phyloP scores from a whole-genome alignment of 441 rosid species.

The Arabidopsis hybrid region DNA sequence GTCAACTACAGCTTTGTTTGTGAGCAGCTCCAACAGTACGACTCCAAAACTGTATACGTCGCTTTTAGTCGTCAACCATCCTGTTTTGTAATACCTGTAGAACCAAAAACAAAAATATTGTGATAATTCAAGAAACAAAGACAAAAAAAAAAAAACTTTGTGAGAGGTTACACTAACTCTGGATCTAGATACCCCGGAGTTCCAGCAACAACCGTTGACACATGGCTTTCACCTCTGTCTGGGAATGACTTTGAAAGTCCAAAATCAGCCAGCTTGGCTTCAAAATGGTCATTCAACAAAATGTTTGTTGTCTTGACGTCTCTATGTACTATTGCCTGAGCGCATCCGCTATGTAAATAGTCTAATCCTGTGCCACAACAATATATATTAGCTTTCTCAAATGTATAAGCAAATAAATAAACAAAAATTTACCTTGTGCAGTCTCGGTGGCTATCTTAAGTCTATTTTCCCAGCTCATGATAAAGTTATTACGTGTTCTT shows the following conservation, averaged over 20 bases:
- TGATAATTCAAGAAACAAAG: neutral
- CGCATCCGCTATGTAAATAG: constrained; percentile 33
- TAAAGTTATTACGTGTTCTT: neutral
- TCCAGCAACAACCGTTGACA: constrained; percentile 50
- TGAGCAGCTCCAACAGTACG: constrained; percentile 47
- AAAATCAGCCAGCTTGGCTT: constrained; percentile 56
- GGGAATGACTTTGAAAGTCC: constrained; percentile 50
- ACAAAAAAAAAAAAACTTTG: neutral
- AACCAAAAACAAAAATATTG: neutral
- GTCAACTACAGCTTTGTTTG: constrained; percentile 31
- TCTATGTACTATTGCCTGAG: constrained; percentile 33
- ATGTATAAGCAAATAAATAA: neutral
- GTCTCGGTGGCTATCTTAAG: constrained; percentile 44
- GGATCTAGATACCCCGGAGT: constrained; percentile 50
- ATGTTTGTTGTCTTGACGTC: constrained; percentile 54
- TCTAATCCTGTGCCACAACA: constrained; percentile 26
- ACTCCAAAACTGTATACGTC: constrained; percentile 53
- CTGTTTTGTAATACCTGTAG: constrained; percentile 42
- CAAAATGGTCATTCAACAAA: constrained; percentile 44
- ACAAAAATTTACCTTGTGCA: constrained; percentile 48
- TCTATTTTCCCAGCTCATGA: constrained; percentile 49
- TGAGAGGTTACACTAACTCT: constrained; percentile 46
- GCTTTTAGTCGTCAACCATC: constrained; percentile 42
- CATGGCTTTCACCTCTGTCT: constrained; percentile 32
- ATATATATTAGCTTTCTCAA: neutral